These are phyloP conservation scores for Blumeria graminis DNA, from an alignment of 2,329 filamentous ascomycete genomes.

Conservation along the genomic window DNA sequence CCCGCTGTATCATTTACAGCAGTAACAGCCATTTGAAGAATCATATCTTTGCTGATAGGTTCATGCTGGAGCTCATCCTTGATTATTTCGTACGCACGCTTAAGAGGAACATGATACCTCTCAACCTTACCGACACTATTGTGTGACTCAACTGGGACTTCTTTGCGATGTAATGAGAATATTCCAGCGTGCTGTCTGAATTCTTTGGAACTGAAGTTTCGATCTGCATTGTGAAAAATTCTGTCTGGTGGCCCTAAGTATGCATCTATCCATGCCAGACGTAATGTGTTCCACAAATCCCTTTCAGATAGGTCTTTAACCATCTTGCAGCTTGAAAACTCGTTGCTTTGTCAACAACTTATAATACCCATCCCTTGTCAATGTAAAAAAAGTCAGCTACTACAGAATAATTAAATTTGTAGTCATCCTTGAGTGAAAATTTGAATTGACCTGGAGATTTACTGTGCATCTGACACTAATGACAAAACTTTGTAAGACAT, in stretches of 20 bases:
- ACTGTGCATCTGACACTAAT: background rate
- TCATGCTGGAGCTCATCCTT: no score
- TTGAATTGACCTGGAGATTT: background rate
- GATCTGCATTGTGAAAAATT: background rate
- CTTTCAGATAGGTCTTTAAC: background rate
- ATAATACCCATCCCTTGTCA: background rate
- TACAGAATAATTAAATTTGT: constrained; percentile 1
- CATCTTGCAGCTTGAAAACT: constrained; percentile 1
- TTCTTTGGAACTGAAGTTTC: constrained; percentile 3
- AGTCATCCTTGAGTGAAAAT: background rate
- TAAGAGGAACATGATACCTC: no score
- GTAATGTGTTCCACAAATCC: background rate
- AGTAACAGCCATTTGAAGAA: background rate
- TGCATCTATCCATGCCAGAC: constrained; percentile 1
- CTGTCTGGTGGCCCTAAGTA: constrained; percentile 1
- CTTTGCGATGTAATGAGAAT: background rate
- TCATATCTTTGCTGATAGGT: background rate
- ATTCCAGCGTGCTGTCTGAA: background rate
- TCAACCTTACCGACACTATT: background rate
- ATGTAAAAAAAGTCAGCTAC: constrained; percentile 1
- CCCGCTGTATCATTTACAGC: background rate
- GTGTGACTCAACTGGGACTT: background rate
- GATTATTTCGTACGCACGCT: no score
- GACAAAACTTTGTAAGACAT: background rate
- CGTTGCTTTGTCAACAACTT: constrained; percentile 2